Evolutionary conservation across 2,329 filamentous ascomycete genomes (phyloP).

Genomic region (Stemphylium vesicarium): DNA sequence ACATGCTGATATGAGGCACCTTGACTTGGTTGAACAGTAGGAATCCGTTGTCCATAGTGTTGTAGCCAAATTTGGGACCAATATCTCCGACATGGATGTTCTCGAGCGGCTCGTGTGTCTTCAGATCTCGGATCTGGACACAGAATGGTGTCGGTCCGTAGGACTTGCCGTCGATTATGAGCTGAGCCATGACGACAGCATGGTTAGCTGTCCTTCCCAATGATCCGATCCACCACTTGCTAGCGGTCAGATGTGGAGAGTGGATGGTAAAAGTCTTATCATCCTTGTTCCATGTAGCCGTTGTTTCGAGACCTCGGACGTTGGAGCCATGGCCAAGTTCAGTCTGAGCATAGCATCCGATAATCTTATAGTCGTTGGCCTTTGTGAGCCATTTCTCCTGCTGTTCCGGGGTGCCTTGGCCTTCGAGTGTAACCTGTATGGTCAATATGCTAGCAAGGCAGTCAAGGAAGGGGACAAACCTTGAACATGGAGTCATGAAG

Average conservation of each 20-base stretch:
- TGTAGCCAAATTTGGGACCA: slow-evolving; percentile 80
- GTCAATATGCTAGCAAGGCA: slow-evolving; percentile 12
- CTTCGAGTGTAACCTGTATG: slow-evolving; percentile 67
- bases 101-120: slow-evolving; percentile 57
- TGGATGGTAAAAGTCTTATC: slow-evolving; percentile 79
- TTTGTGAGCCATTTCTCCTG: slow-evolving; percentile 74
- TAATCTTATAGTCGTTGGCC: slow-evolving; percentile 72
- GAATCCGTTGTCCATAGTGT: slow-evolving; percentile 84
- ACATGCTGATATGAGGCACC: slow-evolving; percentile 75
- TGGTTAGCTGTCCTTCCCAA: slow-evolving; percentile 77
- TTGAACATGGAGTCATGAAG: slow-evolving; percentile 75
- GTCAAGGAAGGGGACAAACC: slow-evolving; percentile 46
- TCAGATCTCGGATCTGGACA: slow-evolving; percentile 68
- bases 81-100: slow-evolving; percentile 76
- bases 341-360: slow-evolving; percentile 82
- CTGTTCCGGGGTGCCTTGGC: slow-evolving; percentile 76
- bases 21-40: slow-evolving; percentile 78
- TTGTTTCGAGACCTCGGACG: slow-evolving; percentile 67
- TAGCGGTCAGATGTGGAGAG: slow-evolving; percentile 74
- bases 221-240: slow-evolving; percentile 87
- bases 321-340: slow-evolving; percentile 82
- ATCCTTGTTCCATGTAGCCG: slow-evolving; percentile 73
- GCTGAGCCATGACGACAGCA: slow-evolving; percentile 79
- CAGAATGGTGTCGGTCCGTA: slow-evolving; percentile 81
- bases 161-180: slow-evolving; percentile 70